Evolutionary conservation across 78 protist genomes (phyloP).

Genomic region (Bigelowiella natans): DNA sequence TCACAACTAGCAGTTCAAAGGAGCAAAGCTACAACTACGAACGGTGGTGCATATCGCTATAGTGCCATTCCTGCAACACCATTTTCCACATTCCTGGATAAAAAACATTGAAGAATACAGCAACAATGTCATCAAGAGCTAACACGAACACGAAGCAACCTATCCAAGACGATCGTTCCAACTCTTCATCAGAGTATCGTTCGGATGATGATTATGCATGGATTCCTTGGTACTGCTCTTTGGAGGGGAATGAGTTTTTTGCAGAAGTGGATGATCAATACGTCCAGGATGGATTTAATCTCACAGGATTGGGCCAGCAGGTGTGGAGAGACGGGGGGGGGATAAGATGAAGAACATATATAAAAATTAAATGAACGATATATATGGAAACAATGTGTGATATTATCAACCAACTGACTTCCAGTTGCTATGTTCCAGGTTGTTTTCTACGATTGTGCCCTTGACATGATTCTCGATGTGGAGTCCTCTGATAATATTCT

Average conservation of each 20-base stretch:
- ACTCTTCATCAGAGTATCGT: background rate
- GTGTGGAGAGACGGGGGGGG: background rate
- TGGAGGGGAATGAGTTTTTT: conserved; percentile 67
- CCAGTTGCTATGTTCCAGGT: too few relatives aligned
- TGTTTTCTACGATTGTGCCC: conserved; percentile 72
- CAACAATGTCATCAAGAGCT: too few relatives aligned
- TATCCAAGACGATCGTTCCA: too few relatives aligned
- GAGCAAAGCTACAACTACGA: too few relatives aligned
- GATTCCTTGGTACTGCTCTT: conserved; percentile 58
- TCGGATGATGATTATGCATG: conserved; percentile 21
- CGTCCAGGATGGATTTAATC: conserved; percentile 39
- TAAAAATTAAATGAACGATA: conserved; percentile 70
- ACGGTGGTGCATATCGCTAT: too few relatives aligned
- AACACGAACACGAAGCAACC: too few relatives aligned
- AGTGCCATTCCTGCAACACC: too few relatives aligned
- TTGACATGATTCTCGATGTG: conserved; percentile 79
- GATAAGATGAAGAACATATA: background rate
- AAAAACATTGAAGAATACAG: too few relatives aligned
- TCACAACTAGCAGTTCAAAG: too few relatives aligned
- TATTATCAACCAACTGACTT: too few relatives aligned
- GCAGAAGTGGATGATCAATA: conserved; percentile 61
- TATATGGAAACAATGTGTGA: conserved; percentile 8
- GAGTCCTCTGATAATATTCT: conserved; percentile 40
- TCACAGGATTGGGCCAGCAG: background rate
- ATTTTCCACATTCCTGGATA: too few relatives aligned